Percentiles rank a stretch among this genome's conserved stretches.
Evolutionary conservation across 306 rosid species (phyloP).

Genomic region (Prunus fruticosa): DNA sequence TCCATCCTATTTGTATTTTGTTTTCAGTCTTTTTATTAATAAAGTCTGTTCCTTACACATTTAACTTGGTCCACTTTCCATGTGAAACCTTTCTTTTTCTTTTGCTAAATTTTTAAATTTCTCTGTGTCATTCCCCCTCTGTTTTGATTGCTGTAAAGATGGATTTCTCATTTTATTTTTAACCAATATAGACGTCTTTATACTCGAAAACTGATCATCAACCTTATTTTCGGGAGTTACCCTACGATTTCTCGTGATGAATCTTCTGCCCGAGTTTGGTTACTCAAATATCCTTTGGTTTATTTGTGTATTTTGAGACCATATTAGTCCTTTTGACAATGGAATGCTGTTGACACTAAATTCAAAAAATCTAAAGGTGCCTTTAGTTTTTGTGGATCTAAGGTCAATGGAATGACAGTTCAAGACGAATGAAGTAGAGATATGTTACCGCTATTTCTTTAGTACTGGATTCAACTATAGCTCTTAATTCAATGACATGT

Average conservation of each 20-base stretch:
- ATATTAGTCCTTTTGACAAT: neutral
- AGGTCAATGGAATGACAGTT: neutral
- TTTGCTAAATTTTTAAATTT: too few relatives aligned
- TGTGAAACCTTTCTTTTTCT: too few relatives aligned
- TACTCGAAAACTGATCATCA: too few relatives aligned
- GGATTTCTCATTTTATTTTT: too few relatives aligned
- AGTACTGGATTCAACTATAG: conserved; percentile 2
- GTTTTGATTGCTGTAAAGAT: too few relatives aligned
- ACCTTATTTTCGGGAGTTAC: neutral
- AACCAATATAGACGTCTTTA: too few relatives aligned
- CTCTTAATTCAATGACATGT: conserved; percentile 1
- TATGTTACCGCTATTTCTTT: neutral
- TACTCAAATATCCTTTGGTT: neutral
- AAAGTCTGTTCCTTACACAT: too few relatives aligned
- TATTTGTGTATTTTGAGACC: neutral
- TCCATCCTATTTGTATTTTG: too few relatives aligned
- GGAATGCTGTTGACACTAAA: neutral
- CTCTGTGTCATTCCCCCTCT: too few relatives aligned
- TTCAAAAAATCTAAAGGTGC: neutral
- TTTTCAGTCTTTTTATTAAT: too few relatives aligned
- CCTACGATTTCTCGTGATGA: neutral
- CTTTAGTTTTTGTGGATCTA: neutral
- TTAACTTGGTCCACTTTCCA: too few relatives aligned
- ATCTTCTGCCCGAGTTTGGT: neutral
- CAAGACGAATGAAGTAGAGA: neutral